Base-by-base conservation (phyloP, 306 rosid species). In the Acacia melanoxylon region DNA sequence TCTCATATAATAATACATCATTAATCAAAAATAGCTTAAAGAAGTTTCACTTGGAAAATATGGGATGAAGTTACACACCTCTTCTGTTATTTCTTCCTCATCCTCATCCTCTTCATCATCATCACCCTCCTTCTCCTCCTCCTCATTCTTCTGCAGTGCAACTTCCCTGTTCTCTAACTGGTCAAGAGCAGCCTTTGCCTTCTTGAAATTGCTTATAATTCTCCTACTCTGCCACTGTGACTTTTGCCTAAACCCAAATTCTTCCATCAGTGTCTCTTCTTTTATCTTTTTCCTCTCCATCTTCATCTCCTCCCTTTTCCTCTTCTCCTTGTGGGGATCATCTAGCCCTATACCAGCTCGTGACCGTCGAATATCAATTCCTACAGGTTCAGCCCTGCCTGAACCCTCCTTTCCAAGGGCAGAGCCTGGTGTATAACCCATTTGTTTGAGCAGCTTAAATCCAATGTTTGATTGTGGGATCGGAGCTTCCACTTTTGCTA, bases 391-490 rank as follows among this genome's bases (percentile, higher is more conserved):
- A 6, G 94, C 90, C 83, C 77, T 86, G 72, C 98, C 98, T 0
- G 89, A 87, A 8, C 94, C 94, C 81, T 87, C 89, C 86, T 91
- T 92, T 22, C 99, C 99, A 29, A 93, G 91, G 37, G 97, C 83
- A 51, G 90, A 85, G 48, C 95, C 99, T 15, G 98, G 99, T 11
- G 78, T 92, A 76, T 93, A 93, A 54, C 99, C 97, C 98, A 95
- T 95, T 81, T 90, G 95, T 84, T 90, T 91, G 82, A 95, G 90
- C 66, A 95, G 89, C 82, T 90, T 92, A 83, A 91, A 93, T 76
- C 97, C 98, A 82, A 95, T 83, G 89, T 93, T 93, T 76, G 98
- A 95, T 72, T 95, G 97, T 5, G 99, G 97, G 75, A 95, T 91
- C 27, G 99, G 94, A 67, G 92, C 90, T 83, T 93, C 97, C 27